Percentiles rank a stretch among this genome's conserved stretches.
phyloP scores from a whole-genome alignment of 2,329 filamentous ascomycete species.

The Alternaria tenuissima region DNA sequence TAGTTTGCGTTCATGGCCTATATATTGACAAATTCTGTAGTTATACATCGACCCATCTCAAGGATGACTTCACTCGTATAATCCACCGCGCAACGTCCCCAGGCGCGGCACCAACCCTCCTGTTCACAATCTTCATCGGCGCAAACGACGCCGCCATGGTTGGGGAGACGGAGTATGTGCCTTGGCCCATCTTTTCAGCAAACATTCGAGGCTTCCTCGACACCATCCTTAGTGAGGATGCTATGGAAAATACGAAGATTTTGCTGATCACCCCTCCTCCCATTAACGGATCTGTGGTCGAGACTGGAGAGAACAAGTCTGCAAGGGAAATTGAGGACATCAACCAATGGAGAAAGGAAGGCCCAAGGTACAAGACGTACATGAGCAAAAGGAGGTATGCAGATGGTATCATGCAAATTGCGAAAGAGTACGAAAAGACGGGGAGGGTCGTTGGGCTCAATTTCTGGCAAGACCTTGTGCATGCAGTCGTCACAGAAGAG shows the following conservation, averaged over 20 bases:
- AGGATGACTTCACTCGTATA: conserved; percentile 35
- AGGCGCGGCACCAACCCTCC: conserved; percentile 38
- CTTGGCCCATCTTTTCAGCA: conserved; percentile 43
- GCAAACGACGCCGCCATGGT: conserved; percentile 51
- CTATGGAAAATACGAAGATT: conserved; percentile 44
- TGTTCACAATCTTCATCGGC: conserved; percentile 53
- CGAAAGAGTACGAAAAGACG: conserved; percentile 43
- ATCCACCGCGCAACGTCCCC: conserved; percentile 29
- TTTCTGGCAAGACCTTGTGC: conserved; percentile 44
- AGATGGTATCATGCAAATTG: conserved; percentile 49
- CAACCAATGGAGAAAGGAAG: conserved; percentile 21
- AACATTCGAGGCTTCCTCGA: conserved; percentile 50
- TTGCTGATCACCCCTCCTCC: conserved; percentile 51
- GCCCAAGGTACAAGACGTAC: conserved; percentile 44
- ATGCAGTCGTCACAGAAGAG: conserved; percentile 35
- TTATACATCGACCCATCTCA: conserved; percentile 39
- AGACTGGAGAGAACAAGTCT: not conserved
- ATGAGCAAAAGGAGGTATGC: conserved; percentile 51
- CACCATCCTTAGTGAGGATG: conserved; percentile 42
- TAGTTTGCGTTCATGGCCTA: too few species aligned
- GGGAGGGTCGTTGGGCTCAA: conserved; percentile 45
- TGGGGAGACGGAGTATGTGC: conserved; percentile 36
- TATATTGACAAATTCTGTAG: conserved; percentile 14
- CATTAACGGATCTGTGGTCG: conserved; percentile 37
- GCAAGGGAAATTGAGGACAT: conserved; percentile 12